Evolutionary conservation across 2,329 filamentous ascomycete genomes (phyloP).

Genomic region (Aspergillus tanneri): DNA sequence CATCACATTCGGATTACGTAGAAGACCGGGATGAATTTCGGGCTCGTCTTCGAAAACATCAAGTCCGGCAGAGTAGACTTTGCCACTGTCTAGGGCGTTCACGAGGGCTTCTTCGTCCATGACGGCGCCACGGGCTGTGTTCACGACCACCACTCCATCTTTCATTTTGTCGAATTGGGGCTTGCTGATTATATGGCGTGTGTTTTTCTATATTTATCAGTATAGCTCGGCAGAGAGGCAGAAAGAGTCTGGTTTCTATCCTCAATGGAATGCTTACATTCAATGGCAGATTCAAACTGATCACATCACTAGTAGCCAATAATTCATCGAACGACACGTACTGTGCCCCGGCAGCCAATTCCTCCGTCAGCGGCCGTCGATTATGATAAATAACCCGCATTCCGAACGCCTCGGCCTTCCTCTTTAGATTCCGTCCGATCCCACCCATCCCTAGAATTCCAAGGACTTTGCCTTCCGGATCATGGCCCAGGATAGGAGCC

Average conservation of each 20-base stretch:
- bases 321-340: constrained; percentile 69
- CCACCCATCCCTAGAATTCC: constrained; percentile 86
- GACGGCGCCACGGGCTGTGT: constrained; percentile 78
- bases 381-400: constrained; percentile 78
- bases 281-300: constrained; percentile 77
- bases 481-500: constrained; percentile 63
- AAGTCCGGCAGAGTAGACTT: constrained; percentile 69
- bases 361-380: constrained; percentile 58
- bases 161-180: constrained; percentile 76
- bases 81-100: constrained; percentile 66
- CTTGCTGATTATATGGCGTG: constrained; percentile 71
- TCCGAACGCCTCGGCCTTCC: constrained; percentile 71
- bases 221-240: too few species aligned
- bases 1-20: constrained; percentile 69
- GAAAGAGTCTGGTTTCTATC: too few species aligned
- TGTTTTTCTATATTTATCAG: constrained; percentile 52
- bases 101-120: constrained; percentile 81
- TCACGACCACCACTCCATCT: constrained; percentile 71
- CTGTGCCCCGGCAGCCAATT: constrained; percentile 43
- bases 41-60: constrained; percentile 86
- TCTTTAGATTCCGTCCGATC: constrained; percentile 74
- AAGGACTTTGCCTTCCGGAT: constrained; percentile 74
- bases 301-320: constrained; percentile 67
- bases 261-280: constrained; percentile 61
- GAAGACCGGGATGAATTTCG: constrained; percentile 67